Evolutionary conservation across 495 filamentous ascomycete genomes (phyloP).

Genomic region (Talaromyces nanjingensis): DNA sequence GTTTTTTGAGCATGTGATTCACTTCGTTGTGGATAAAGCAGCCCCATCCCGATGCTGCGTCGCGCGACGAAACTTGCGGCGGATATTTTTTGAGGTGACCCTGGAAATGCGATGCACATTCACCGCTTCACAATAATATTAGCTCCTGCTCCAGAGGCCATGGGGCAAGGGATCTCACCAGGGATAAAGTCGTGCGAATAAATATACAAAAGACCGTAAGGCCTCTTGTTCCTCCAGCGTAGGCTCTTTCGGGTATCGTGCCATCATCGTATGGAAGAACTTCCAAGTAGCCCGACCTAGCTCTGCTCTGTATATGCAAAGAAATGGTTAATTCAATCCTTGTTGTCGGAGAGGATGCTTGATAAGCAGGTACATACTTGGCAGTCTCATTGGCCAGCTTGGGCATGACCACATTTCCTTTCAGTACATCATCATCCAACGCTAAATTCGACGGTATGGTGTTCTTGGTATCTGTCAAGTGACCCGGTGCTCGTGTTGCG

Average conservation of each 20-base stretch:
- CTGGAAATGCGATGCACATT: slow-evolving; percentile 90
- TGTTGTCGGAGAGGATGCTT: slow-evolving; percentile 10
- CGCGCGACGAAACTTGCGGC: slow-evolving; percentile 82
- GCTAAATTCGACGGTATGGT: slow-evolving; percentile 17
- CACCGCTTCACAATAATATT: slow-evolving; percentile 52
- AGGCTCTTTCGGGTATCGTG: slow-evolving; percentile 83
- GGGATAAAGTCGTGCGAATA: slow-evolving; percentile 90
- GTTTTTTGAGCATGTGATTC: slow-evolving; percentile 78
- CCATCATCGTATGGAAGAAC: slow-evolving; percentile 92
- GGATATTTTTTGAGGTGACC: slow-evolving; percentile 73
- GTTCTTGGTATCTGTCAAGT: slow-evolving; percentile 19
- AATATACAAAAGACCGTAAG: slow-evolving; percentile 74
- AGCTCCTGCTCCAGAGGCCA: neutral
- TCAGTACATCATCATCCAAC: slow-evolving; percentile 40
- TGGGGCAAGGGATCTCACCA: slow-evolving; percentile 37
- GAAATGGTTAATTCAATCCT: slow-evolving; percentile 17
- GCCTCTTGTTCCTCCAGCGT: slow-evolving; percentile 76
- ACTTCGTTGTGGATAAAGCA: slow-evolving; percentile 95
- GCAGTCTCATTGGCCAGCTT: slow-evolving; percentile 87
- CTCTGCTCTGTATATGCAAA: slow-evolving; percentile 55
- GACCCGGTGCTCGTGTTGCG: slow-evolving; percentile 35
- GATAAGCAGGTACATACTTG: slow-evolving; percentile 45
- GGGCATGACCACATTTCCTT: slow-evolving; percentile 77
- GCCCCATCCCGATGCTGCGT: slow-evolving; percentile 81
- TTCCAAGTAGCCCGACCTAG: slow-evolving; percentile 86